These are phyloP conservation scores for Vaccinium myrtillus DNA, from an alignment of 148 eudicot genomes.

Conservation along the genomic window DNA sequence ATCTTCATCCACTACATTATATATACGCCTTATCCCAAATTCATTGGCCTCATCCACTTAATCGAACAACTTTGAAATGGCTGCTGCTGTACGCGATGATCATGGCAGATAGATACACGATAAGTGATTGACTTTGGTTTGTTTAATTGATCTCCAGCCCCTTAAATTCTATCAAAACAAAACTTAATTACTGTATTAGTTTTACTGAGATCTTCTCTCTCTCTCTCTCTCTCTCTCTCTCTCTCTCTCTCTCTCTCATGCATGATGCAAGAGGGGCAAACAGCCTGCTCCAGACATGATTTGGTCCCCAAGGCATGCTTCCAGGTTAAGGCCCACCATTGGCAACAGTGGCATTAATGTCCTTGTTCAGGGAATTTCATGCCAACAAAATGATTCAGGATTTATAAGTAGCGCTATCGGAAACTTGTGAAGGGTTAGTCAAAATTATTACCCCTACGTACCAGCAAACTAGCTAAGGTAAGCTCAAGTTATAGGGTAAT, in stretches of 20 bases:
- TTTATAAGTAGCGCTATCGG: neutral
- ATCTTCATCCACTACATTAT: neutral
- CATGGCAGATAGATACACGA: neutral
- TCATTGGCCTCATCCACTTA: neutral
- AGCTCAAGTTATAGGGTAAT: too few species aligned
- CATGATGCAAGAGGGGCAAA: neutral
- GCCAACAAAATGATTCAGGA: neutral
- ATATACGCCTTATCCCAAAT: neutral
- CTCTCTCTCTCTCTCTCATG: neutral
- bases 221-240: conserved; percentile 15
- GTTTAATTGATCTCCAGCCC: neutral
- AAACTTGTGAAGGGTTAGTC: neutral
- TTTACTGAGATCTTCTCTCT: neutral
- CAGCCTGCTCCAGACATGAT: conserved; percentile 11
- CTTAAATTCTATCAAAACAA: conserved; percentile 4
- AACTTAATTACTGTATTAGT: too few species aligned
- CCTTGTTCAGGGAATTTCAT: neutral
- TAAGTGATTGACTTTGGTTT: too few species aligned
- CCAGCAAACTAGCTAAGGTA: too few species aligned
- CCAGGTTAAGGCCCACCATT: conserved; percentile 12
- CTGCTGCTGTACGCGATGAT: neutral
- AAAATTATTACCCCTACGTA: neutral
- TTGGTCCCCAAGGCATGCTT: conserved; percentile 18
- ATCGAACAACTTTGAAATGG: neutral
- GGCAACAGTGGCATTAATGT: neutral